phyloP scores from a whole-genome alignment of 306 rosid genomes.

The Cucumis cinereus region DNA sequence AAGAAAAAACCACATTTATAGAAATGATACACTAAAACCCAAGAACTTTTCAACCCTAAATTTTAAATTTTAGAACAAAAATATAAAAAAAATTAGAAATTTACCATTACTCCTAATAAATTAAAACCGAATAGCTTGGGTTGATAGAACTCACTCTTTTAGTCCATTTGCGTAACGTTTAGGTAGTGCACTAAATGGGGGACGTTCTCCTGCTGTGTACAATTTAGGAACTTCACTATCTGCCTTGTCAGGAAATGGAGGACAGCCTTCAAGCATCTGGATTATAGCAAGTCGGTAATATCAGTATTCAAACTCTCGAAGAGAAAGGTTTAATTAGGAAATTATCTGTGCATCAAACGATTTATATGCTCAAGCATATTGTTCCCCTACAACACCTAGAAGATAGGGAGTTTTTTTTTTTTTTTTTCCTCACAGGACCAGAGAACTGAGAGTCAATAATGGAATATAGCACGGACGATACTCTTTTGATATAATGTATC shows the following conservation, averaged over 20 bases:
- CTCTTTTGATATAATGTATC: too few species aligned
- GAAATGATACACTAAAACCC: neutral
- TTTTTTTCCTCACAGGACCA: neutral
- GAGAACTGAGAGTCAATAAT: neutral
- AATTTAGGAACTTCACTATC: constrained; percentile 60
- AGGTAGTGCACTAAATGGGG: constrained; percentile 59
- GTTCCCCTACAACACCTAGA: too few species aligned
- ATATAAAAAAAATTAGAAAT: neutral
- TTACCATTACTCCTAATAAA: neutral
- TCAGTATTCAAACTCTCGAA: constrained; percentile 2
- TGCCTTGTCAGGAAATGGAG: constrained; percentile 49
- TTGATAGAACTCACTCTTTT: constrained; percentile 46
- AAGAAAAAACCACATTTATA: neutral
- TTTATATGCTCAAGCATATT: neutral
- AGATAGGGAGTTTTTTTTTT: neutral
- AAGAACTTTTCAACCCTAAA: neutral
- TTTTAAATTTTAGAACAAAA: neutral
- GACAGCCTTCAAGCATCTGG: constrained; percentile 88
- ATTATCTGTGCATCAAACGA: neutral
- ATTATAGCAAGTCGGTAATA: constrained; percentile 14
- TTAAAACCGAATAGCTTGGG: neutral
- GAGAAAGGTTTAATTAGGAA: neutral
- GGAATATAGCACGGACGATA: neutral
- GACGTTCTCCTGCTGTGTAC: constrained; percentile 59
- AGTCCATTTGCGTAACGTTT: constrained; percentile 68